Evolutionary conservation across 495 filamentous ascomycete genomes (phyloP).

Genomic region (Penicillium turbatum): DNA sequence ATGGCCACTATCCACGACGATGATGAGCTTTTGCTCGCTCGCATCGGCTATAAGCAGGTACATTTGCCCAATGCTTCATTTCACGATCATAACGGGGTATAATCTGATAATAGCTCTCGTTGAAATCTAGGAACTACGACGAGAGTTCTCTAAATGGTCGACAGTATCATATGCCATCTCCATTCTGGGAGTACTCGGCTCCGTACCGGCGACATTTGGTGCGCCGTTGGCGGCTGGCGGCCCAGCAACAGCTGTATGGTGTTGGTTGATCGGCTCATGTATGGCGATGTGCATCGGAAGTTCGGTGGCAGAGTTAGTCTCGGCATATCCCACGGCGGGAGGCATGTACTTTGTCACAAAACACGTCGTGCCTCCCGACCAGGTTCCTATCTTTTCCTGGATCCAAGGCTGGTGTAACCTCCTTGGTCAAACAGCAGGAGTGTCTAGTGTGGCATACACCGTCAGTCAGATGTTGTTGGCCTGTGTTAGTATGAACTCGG

Average conservation of each 20-base stretch:
- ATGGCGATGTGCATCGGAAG: slow-evolving; percentile 67
- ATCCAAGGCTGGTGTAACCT: slow-evolving; percentile 61
- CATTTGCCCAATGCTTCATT: background rate
- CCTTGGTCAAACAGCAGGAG: slow-evolving; percentile 56
- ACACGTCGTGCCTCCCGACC: slow-evolving; percentile 52
- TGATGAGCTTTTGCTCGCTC: slow-evolving; percentile 60
- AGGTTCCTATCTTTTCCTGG: slow-evolving; percentile 58
- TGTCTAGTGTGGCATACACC: slow-evolving; percentile 53
- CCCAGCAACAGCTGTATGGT: slow-evolving; percentile 67
- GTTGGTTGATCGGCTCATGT: slow-evolving; percentile 63
- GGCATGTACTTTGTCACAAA: slow-evolving; percentile 65
- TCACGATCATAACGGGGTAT: background rate
- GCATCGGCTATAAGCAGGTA: slow-evolving; percentile 69
- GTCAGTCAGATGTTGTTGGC: slow-evolving; percentile 58
- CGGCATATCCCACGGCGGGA: slow-evolving; percentile 59
- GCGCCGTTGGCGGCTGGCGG: slow-evolving; percentile 61
- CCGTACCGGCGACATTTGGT: slow-evolving; percentile 64
- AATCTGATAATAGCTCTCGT: background rate
- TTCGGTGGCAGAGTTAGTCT: slow-evolving; percentile 60
- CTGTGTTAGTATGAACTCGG: slow-evolving; percentile 53
- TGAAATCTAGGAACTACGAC: slow-evolving; percentile 49
- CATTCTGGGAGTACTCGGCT: slow-evolving; percentile 65
- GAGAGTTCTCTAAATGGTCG: slow-evolving; percentile 71
- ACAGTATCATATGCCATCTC: slow-evolving; percentile 72
- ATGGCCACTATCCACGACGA: slow-evolving; percentile 56